A percentile compares a stretch with the other conserved stretches of the same genome.
phyloP scores from a whole-genome alignment of 768 basidiomycete species.

The Hypholoma fasciculare region DNA sequence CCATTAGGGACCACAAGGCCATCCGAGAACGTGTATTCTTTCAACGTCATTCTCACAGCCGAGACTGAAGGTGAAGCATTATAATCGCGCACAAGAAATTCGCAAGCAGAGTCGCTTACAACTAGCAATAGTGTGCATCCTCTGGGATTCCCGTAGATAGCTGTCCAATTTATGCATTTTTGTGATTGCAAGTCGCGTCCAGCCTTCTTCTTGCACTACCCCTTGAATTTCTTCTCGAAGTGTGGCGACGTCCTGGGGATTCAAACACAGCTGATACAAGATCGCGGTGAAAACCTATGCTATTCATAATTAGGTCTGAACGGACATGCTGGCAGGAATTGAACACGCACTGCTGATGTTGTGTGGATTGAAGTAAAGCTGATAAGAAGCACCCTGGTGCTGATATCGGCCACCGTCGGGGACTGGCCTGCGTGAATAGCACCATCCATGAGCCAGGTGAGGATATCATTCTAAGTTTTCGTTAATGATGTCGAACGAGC shows the following conservation, averaged over 20 bases:
- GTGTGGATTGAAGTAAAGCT: constrained; percentile 45
- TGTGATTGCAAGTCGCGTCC: constrained; percentile 33
- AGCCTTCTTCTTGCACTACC: constrained; percentile 31
- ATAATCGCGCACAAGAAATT: background rate
- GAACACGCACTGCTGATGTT: constrained; percentile 31
- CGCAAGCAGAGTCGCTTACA: background rate
- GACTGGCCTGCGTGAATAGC: background rate
- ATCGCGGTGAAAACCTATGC: constrained; percentile 34
- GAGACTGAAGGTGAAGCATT: constrained; percentile 7
- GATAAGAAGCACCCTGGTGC: background rate
- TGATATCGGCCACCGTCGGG: constrained; percentile 4
- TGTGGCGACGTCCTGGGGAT: constrained; percentile 30
- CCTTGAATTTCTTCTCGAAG: constrained; percentile 44
- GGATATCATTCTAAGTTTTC: background rate
- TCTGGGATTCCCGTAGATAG: constrained; percentile 40
- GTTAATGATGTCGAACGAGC: background rate
- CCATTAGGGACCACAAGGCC: constrained; percentile 41
- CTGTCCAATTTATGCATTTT: constrained; percentile 46
- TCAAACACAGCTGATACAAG: constrained; percentile 34
- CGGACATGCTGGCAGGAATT: background rate
- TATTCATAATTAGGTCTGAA: background rate
- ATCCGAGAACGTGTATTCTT: constrained; percentile 44
- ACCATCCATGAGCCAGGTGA: background rate
- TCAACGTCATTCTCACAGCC: constrained; percentile 29
- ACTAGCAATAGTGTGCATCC: constrained; percentile 7